These are phyloP conservation scores for Pseudomonodictys pantanalensis DNA, from an alignment of 495 filamentous ascomycete species.

Conservation along the genomic window DNA sequence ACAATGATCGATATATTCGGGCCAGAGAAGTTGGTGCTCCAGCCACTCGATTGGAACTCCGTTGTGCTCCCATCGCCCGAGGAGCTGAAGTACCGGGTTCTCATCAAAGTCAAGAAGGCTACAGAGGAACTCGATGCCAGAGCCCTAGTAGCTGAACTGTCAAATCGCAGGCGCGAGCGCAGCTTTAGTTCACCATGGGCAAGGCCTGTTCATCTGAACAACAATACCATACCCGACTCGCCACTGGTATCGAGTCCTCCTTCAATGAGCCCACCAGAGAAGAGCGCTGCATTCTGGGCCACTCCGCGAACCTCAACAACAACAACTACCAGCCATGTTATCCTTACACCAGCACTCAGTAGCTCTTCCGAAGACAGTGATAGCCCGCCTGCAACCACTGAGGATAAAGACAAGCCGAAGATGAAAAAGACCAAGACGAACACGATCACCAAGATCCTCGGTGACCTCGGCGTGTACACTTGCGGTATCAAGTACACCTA, in stretches of 20 bases:
- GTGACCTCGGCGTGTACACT: slow-evolving; percentile 84
- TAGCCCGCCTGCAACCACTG: slow-evolving; percentile 37
- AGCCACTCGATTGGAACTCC: slow-evolving; percentile 60
- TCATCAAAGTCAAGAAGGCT: slow-evolving; percentile 88
- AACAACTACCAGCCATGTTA: slow-evolving; percentile 41
- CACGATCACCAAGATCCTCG: slow-evolving; percentile 82
- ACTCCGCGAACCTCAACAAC: slow-evolving; percentile 52
- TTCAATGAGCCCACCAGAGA: slow-evolving; percentile 51
- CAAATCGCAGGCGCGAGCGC: slow-evolving; percentile 64
- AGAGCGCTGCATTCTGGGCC: slow-evolving; percentile 40
- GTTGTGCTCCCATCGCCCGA: slow-evolving; percentile 77
- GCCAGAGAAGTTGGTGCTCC: slow-evolving; percentile 68
- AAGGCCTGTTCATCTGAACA: slow-evolving; percentile 48
- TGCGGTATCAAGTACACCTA: slow-evolving; percentile 79
- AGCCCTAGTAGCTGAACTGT: slow-evolving; percentile 10
- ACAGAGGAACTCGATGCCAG: slow-evolving; percentile 39
- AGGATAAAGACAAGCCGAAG: slow-evolving; percentile 46
- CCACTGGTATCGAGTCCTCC: slow-evolving; percentile 51
- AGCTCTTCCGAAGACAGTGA: slow-evolving; percentile 67
- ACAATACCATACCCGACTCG: slow-evolving; percentile 49
- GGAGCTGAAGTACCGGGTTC: slow-evolving; percentile 73
- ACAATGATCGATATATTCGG: slow-evolving; percentile 84
- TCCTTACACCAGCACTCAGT: slow-evolving; percentile 56
- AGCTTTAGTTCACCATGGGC: slow-evolving; percentile 69
- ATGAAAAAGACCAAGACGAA: slow-evolving; percentile 62